Evolutionary conservation across 202 grass and related monocot species (phyloP).

Genomic region (Dendrocalamus latiflorus): DNA sequence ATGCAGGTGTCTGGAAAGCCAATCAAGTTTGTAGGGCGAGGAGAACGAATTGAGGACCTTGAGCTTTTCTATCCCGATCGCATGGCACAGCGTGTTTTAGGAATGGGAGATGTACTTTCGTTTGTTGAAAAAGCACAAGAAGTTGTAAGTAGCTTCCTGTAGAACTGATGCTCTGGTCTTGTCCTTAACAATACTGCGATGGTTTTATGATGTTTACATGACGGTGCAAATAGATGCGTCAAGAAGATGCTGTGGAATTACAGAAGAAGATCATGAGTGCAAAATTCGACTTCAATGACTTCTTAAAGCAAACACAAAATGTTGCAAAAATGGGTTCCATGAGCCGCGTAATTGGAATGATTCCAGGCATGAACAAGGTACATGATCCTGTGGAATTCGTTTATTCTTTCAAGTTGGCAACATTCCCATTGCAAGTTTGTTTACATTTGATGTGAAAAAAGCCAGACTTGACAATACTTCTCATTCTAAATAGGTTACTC

Average conservation of each 20-base stretch:
- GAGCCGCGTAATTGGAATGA: slow-evolving; percentile 94
- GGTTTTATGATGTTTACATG: slow-evolving; percentile 4
- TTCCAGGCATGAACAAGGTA: slow-evolving; percentile 98
- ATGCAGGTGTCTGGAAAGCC: slow-evolving; percentile 89
- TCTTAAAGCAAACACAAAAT: slow-evolving; percentile 73
- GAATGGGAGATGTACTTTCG: slow-evolving; percentile 97
- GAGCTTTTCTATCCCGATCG: slow-evolving; percentile 92
- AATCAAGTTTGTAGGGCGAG: slow-evolving; percentile 85
- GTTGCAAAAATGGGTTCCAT: slow-evolving; percentile 96
- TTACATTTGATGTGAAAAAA: background rate
- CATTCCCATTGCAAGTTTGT: background rate
- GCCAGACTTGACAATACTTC: background rate
- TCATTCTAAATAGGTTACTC: slow-evolving; percentile 54
- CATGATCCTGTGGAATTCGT: background rate
- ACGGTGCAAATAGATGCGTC: slow-evolving; percentile 45
- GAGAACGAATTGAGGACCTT: slow-evolving; percentile 83
- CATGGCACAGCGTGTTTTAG: slow-evolving; percentile 83
- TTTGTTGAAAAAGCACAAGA: slow-evolving; percentile 97
- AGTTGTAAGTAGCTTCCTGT: slow-evolving; percentile 57
- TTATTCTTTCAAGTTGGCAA: background rate
- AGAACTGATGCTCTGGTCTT: slow-evolving; percentile 3
- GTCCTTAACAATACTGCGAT: background rate
- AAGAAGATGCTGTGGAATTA: slow-evolving; percentile 69
- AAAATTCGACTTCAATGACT: slow-evolving; percentile 78
- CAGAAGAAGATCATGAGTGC: slow-evolving; percentile 71